Base-by-base conservation (phyloP, 371 early-diverging fungal species). In the Massospora cicadina region DNA sequence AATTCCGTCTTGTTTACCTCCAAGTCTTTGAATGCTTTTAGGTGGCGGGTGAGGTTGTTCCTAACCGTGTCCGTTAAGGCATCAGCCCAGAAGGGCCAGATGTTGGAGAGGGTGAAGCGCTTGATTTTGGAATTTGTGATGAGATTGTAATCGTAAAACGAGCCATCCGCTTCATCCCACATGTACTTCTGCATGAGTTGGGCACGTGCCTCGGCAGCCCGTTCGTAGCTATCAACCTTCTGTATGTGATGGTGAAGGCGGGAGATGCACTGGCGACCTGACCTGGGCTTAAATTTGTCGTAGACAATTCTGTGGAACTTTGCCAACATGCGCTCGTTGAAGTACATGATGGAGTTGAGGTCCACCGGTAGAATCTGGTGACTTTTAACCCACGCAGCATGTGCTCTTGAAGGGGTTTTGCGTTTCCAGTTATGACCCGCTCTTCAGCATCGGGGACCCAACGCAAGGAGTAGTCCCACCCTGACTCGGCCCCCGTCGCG, bases 401-500 rank as follows among this genome's bases (percentile, higher is more conserved):
- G 31, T 70, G 72, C 3, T 29, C 28, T 58, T 57, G 60, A 31
- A 23, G 2, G n/a, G n/a, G n/a, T n/a, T n/a, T n/a, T 24, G 63
- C 54, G 28, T 1, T 13, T 1, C 63, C 26, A 5, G 29, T 43
- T 27, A 28, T 17, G 53, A 60, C 31, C 17, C 43, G 5, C 17
- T 5, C 43, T 56, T 25, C 61, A 70, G 3, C 83, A 72, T 87
- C 88, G 87, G 27, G 32, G 91, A 77, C 1, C 81, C 77, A 24
- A 84, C 79, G 68, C 23, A 26, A 24, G 21, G 57, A 56, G 27
- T 84, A 93, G 72, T 93, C 93, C 89, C 89, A 89, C 3, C 95
- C 95, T 21, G 86, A 79, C 72, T 95, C 93, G 1, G 95, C 90
- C 25, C 81, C 89, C 0, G 90, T 75, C 17, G 87, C 88, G 57